A percentile compares a stretch with the other conserved stretches of the same genome.
Conservation (phyloP, 352 stramenopile species). For the Globisporangium acanthophoron region DNA sequence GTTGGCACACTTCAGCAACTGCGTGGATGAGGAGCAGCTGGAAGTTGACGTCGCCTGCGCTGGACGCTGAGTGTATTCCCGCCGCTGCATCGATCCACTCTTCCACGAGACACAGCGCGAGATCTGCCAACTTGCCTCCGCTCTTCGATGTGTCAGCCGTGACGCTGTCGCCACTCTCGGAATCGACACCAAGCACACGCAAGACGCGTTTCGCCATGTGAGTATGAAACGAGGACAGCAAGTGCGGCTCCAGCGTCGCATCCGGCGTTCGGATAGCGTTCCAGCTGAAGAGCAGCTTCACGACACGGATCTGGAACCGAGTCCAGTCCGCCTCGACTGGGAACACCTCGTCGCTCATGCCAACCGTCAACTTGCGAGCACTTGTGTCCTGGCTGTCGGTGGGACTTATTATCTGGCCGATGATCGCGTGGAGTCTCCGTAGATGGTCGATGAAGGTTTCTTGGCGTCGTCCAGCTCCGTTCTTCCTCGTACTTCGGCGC, state of each 20-base stretch:
- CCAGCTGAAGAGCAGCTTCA: slow-evolving; percentile 12
- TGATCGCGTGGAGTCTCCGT: slow-evolving; percentile 3
- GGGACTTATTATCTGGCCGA: background rate
- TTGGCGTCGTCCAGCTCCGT: background rate
- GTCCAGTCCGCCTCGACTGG: background rate
- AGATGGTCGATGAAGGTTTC: slow-evolving; percentile 2
- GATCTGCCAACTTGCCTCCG: background rate
- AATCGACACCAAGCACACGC: background rate
- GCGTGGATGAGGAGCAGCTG: slow-evolving; percentile 24
- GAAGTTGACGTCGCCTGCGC: slow-evolving; percentile 6
- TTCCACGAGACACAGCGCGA: slow-evolving; percentile 5
- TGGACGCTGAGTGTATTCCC: background rate
- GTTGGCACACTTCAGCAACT: slow-evolving; percentile 10
- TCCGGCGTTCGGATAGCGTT: slow-evolving; percentile 1
- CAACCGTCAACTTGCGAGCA: background rate
- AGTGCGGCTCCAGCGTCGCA: background rate
- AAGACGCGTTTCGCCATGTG: background rate
- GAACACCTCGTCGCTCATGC: background rate
- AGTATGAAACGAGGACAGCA: background rate
- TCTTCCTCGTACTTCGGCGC: background rate
- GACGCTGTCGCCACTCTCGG: background rate
- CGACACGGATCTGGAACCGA: slow-evolving; percentile 1
- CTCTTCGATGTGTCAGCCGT: background rate
- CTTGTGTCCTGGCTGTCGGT: background rate
- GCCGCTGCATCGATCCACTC: background rate